A percentile compares a stretch with the other conserved stretches of the same genome.
Conservation (phyloP, 371 early-diverging fungal genomes). For the Cokeromyces recurvatus region DNA sequence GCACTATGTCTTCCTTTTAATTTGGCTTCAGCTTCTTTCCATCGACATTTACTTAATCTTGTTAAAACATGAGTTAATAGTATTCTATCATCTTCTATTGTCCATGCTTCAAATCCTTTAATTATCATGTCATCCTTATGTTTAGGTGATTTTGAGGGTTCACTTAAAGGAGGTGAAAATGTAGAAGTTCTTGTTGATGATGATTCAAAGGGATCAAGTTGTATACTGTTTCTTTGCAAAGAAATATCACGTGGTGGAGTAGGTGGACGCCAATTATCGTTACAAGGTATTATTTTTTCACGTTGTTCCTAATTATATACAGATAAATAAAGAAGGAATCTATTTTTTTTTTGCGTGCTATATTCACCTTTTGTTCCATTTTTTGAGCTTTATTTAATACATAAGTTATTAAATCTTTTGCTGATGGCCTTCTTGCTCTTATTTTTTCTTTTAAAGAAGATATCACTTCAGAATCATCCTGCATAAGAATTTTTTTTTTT, state of each 20-base stretch:
- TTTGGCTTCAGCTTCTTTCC: slow-evolving; percentile 18
- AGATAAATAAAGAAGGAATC: not conserved
- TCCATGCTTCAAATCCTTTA: slow-evolving; percentile 28
- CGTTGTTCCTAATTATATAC: not conserved
- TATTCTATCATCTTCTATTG: slow-evolving; percentile 21
- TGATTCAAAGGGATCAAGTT: not conserved
- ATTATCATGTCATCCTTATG: too few species aligned
- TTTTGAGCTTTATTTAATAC: slow-evolving; percentile 19
- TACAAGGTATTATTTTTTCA: not conserved
- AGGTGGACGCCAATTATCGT: slow-evolving; percentile 20
- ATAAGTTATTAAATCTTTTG: slow-evolving; percentile 23
- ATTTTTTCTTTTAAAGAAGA: slow-evolving; percentile 4
- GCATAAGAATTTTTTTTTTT: too few species aligned
- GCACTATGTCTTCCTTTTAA: slow-evolving; percentile 17
- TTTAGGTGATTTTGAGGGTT: slow-evolving; percentile 4
- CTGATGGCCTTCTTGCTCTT: slow-evolving; percentile 14
- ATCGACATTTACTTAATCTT: slow-evolving; percentile 17
- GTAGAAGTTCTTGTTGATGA: slow-evolving; percentile 1
- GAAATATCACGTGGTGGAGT: slow-evolving; percentile 21
- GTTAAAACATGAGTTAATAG: slow-evolving; percentile 24
- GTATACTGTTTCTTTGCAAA: not conserved
- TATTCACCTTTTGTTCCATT: not conserved
- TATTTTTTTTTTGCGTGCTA: too few species aligned
- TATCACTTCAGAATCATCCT: too few species aligned
- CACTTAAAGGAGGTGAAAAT: not conserved